A percentile compares a stretch with the other conserved stretches of the same genome.
Conservation (phyloP, 2,329 filamentous ascomycete species). For the Pyrenophora tritici-repentis region DNA sequence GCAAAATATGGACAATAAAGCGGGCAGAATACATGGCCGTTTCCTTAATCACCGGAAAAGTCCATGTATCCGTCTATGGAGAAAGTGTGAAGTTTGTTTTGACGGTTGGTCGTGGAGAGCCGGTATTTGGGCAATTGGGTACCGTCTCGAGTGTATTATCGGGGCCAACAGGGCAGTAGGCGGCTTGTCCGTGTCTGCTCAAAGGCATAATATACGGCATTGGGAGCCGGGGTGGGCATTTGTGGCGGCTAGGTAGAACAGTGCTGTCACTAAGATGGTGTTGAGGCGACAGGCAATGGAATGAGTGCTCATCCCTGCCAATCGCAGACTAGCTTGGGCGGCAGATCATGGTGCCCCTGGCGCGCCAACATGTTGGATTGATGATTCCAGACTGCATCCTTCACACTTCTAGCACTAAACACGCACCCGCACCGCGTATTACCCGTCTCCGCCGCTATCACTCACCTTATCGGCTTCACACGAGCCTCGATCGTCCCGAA, state of each 20-base stretch:
- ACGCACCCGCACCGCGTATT: conserved; percentile 7
- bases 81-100: conserved; percentile 8
- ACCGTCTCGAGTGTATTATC: conserved; percentile 3
- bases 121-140: conserved; percentile 9
- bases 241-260: neutral
- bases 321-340: conserved; percentile 27
- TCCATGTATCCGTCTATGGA: neutral
- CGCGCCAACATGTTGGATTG: conserved; percentile 26
- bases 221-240: too few species aligned
- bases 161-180: too few species aligned
- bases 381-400: conserved; percentile 19
- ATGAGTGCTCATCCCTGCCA: conserved; percentile 25
- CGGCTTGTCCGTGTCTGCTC: neutral
- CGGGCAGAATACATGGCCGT: too few species aligned
- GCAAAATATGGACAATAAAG: conserved; percentile 16
- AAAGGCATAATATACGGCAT: neutral
- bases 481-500: neutral
- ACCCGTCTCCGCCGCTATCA: neutral
- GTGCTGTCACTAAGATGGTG: conserved; percentile 1
- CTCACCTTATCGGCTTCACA: too few species aligned
- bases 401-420: conserved; percentile 6
- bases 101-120: conserved; percentile 15
- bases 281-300: conserved; percentile 12
- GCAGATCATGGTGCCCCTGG: conserved; percentile 32
- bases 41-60: too few species aligned